phyloP scores from a whole-genome alignment of 2,329 filamentous ascomycete genomes.

The Sphaerulina vaccinii region DNA sequence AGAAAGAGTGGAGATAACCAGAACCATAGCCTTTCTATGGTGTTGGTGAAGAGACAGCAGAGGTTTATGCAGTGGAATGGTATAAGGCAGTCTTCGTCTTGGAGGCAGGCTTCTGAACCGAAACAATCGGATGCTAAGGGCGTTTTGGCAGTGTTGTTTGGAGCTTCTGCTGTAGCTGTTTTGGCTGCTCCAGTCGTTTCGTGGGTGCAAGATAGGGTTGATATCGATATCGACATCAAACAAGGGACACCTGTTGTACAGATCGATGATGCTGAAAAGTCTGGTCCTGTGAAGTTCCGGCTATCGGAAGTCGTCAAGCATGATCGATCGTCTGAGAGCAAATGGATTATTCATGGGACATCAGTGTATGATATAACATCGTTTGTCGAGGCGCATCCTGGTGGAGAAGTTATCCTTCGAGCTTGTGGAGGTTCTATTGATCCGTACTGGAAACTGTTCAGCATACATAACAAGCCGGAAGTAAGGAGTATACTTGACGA shows the following conservation, averaged over 20 bases:
- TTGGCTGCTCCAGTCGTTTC: slow-evolving; percentile 23
- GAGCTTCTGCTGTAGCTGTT: slow-evolving; percentile 25
- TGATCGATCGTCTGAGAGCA: slow-evolving; percentile 47
- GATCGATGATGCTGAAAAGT: background rate
- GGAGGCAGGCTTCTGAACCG: slow-evolving; percentile 15
- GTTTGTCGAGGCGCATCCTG: slow-evolving; percentile 65
- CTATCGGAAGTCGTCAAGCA: slow-evolving; percentile 37
- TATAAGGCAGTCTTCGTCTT: slow-evolving; percentile 17
- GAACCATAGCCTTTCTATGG: slow-evolving; percentile 1
- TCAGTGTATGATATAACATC: slow-evolving; percentile 71
- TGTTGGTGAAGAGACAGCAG: slow-evolving; percentile 15
- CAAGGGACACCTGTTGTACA: slow-evolving; percentile 2
- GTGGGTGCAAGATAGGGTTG: slow-evolving; percentile 19
- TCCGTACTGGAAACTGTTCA: slow-evolving; percentile 69
- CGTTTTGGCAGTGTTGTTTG: slow-evolving; percentile 20
- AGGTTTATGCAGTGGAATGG: slow-evolving; percentile 21
- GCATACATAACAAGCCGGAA: slow-evolving; percentile 65
- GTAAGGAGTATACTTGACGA: slow-evolving; percentile 63
- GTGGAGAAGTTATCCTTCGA: slow-evolving; percentile 65
- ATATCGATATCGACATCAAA: slow-evolving; percentile 1
- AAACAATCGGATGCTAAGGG: slow-evolving; percentile 23
- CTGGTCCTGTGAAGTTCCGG: slow-evolving; percentile 17
- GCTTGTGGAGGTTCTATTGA: slow-evolving; percentile 65
- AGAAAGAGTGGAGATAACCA: slow-evolving; percentile 18
- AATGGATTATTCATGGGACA: slow-evolving; percentile 64